Evolutionary conservation across 305 asterid genomes (phyloP).

Genomic region (Caryopteris hybrid): DNA sequence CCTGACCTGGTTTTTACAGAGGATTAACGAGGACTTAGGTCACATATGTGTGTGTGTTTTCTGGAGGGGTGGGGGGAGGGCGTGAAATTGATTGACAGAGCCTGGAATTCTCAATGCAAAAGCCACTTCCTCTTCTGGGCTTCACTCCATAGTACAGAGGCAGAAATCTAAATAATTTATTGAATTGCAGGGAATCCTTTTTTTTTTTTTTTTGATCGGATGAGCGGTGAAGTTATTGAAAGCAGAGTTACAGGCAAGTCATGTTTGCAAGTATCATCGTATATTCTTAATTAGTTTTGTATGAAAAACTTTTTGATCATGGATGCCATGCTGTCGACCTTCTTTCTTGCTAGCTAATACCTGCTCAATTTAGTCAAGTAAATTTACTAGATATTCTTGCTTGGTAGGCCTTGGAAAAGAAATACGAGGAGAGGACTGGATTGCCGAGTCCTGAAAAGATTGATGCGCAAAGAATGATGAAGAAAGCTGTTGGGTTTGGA

Average conservation of each 20-base stretch:
- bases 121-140: not conserved
- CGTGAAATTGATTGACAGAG: not conserved
- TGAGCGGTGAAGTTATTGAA: slow-evolving; percentile 78
- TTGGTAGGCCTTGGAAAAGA: slow-evolving; percentile 75
- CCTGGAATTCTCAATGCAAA: not conserved
- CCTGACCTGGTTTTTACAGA: too few relatives aligned
- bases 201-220: slow-evolving; percentile 76
- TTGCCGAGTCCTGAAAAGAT: slow-evolving; percentile 47
- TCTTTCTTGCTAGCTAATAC: not conserved
- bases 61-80: not conserved
- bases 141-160: slow-evolving; percentile 15
- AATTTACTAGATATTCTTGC: not conserved
- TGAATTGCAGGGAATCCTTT: slow-evolving; percentile 78
- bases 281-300: not conserved
- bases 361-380: not conserved
- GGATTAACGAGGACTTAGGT: too few relatives aligned
- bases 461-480: too few relatives aligned
- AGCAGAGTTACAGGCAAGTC: slow-evolving; percentile 62
- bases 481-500: too few relatives aligned
- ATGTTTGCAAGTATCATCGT: slow-evolving; percentile 18
- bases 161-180: slow-evolving; percentile 32
- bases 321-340: slow-evolving; percentile 15
- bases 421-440: slow-evolving; percentile 73
- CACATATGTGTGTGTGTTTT: too few relatives aligned
- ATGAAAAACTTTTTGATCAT: not conserved